A percentile compares a stretch with the other conserved stretches of the same genome.
phyloP scores from a whole-genome alignment of 176 grass and related monocot genomes.

The Eragrostis curvula region DNA sequence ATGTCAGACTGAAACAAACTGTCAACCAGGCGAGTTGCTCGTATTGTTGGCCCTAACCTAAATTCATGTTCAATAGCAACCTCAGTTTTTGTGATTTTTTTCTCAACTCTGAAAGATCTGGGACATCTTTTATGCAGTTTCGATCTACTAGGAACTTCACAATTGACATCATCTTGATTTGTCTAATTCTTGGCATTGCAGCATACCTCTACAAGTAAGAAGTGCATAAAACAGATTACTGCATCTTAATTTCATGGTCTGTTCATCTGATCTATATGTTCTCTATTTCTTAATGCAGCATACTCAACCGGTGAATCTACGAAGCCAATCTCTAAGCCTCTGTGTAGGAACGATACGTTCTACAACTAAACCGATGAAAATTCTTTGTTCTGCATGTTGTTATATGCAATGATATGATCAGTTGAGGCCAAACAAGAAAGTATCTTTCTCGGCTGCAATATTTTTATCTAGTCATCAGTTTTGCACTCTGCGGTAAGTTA shows the following conservation, averaged over 20 bases:
- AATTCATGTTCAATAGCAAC: not conserved
- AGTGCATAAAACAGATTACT: not conserved
- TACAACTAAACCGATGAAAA: not conserved
- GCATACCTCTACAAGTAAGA: slow-evolving; percentile 85
- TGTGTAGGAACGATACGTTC: not conserved
- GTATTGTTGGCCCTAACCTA: not conserved
- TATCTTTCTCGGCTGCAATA: not conserved
- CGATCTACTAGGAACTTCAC: slow-evolving; percentile 87
- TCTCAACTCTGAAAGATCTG: not conserved
- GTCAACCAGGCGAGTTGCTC: slow-evolving; percentile 54
- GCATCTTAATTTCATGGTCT: not conserved
- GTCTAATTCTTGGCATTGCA: slow-evolving; percentile 87
- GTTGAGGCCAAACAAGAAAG: not conserved
- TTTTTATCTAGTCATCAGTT: not conserved
- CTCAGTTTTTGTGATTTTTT: not conserved
- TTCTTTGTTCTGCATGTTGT: not conserved
- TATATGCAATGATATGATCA: not conserved
- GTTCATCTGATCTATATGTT: not conserved
- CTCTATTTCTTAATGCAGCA: slow-evolving; percentile 36
- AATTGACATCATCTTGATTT: slow-evolving; percentile 80
- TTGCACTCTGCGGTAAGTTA: not conserved
- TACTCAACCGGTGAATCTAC: slow-evolving; percentile 34
- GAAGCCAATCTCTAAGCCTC: not conserved
- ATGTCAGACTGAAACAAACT: slow-evolving; percentile 87
- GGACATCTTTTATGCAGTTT: slow-evolving; percentile 45